Evolutionary conservation across 306 rosid species (phyloP), one percentile per base, ranked within the genome.

Genomic region (Pterocarpus macrocarpus): DNA sequence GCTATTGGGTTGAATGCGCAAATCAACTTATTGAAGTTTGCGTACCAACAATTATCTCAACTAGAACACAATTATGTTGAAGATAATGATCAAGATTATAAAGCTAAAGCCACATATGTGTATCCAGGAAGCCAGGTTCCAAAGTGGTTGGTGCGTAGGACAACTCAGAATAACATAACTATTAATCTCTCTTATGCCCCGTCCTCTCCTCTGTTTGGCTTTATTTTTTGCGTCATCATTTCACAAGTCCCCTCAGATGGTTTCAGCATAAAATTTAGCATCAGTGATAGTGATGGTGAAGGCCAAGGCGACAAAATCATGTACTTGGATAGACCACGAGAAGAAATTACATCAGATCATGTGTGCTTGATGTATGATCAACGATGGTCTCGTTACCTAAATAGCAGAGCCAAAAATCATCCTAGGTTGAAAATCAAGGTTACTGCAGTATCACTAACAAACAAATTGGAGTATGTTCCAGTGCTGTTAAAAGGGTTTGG

Each of bases 1-100:
- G 67, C 44, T 15, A 57, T 68, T 78, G 82, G 2, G n/a, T n/a
- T 69, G 53, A 69, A 67, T 57, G 76, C 61, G 0, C 82, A 44
- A 41, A 69, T 78, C 33, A 78, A 56, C 30, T 1, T 68, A 10
- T 68, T 57, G 49, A 78, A 15, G 1, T 69, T 41, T n/a, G 36
- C 66, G 32, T 9, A 33, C 16, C 59, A 78, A 6, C 36, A 57
- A 53, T 5, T 56, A 55, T 56, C 68, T 0, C 7, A 14, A 3
- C 13, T 5, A 13, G 9, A 69, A 32, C 58, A 12, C 1, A 39
- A 13, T 45, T 3, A 45, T 33, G 32, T 8, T 32, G 44, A 47
- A 70, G 49, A 49, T 45, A 47, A 49, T 52, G 56, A 32, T 33
- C 45, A 70, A 8, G 45, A 4, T 5, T 36, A 36, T 36, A 36